These are phyloP conservation scores for Eucalyptus virginea DNA, from an alignment of 345 rosid genomes.

Conservation along the genomic window DNA sequence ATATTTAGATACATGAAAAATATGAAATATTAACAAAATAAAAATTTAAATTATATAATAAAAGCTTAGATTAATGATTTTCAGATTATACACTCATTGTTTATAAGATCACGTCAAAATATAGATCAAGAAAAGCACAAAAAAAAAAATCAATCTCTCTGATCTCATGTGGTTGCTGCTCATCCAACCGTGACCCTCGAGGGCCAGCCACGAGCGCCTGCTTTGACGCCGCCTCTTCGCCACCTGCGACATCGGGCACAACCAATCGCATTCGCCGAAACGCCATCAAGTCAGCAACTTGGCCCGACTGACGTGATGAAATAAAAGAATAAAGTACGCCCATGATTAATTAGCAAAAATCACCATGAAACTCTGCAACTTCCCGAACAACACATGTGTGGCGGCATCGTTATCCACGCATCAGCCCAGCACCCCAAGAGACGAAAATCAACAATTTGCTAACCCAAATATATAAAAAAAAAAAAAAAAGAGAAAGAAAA, in stretches of 20 bases:
- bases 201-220: neutral
- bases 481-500: neutral
- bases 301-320: neutral
- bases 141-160: too few relatives aligned
- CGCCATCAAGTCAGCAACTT: neutral
- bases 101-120: accelerated
- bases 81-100: too few relatives aligned
- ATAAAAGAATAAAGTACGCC: neutral
- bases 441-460: neutral
- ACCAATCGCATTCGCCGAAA: neutral
- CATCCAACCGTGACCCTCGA: neutral
- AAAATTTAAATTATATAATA: accelerated
- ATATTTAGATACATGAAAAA: accelerated
- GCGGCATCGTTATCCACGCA: neutral
- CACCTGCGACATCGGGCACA: neutral
- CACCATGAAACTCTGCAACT: neutral
- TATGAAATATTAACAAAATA: too few relatives aligned
- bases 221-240: neutral
- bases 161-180: neutral
- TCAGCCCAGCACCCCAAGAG: neutral
- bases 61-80: accelerated
- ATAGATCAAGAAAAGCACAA: too few relatives aligned
- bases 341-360: neutral
- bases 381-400: neutral
- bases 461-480: neutral